Percentiles rank a stretch among this genome's conserved stretches.
phyloP scores from a whole-genome alignment of 495 filamentous ascomycete genomes.

The Hapsidospora chrysogenum region DNA sequence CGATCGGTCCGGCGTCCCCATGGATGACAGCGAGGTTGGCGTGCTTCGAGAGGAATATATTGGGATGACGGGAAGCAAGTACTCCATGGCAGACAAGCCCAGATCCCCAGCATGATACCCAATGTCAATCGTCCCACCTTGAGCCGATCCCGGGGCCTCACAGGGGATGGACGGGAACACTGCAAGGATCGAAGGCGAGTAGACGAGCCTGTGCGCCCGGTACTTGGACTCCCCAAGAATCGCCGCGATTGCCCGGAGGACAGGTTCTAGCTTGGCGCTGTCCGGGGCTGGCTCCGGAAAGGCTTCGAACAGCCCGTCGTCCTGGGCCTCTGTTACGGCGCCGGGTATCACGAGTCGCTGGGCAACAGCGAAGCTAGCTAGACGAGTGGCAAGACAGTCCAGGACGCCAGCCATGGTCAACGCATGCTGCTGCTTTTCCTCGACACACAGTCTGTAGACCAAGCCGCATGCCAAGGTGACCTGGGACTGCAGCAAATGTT shows the following conservation, averaged over 20 bases:
- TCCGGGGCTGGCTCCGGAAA: constrained; percentile 40
- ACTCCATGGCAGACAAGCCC: constrained; percentile 37
- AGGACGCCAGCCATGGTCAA: constrained; percentile 58
- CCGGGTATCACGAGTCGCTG: constrained; percentile 49
- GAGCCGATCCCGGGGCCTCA: background rate
- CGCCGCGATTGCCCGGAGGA: constrained; percentile 65
- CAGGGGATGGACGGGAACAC: constrained; percentile 38
- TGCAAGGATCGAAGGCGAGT: constrained; percentile 56
- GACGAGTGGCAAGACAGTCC: constrained; percentile 58
- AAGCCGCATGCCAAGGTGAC: constrained; percentile 50
- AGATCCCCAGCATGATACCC: background rate
- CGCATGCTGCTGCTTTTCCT: constrained; percentile 48
- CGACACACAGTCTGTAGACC: constrained; percentile 44
- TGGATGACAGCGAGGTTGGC: constrained; percentile 1
- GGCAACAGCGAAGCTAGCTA: constrained; percentile 56
- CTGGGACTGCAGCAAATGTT: constrained; percentile 38
- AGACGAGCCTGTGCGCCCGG: constrained; percentile 60
- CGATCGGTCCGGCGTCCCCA: constrained; percentile 2
- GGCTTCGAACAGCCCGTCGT: constrained; percentile 24
- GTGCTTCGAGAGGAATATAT: constrained; percentile 5
- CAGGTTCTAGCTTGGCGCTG: constrained; percentile 42
- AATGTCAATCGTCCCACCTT: background rate
- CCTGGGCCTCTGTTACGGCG: constrained; percentile 23
- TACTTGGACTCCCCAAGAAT: constrained; percentile 69
- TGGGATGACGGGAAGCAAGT: constrained; percentile 35